Evolutionary conservation across 345 rosid genomes (phyloP), one percentile per base, ranked within the genome.

Genomic region (Eucalyptus tenuipes): DNA sequence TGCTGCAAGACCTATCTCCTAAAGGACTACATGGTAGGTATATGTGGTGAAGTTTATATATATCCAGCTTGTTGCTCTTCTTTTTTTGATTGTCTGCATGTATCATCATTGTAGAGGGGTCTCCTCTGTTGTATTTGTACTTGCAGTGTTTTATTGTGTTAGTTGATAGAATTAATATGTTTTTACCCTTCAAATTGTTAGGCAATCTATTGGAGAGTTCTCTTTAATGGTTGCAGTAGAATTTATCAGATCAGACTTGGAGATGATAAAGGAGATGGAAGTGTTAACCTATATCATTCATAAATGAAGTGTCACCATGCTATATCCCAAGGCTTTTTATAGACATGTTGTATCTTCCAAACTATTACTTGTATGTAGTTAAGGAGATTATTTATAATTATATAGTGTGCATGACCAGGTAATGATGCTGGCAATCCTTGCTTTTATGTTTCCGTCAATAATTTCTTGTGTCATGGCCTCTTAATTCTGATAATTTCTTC

Each of bases 1-100:
- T 96, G 90, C 98, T 97, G 88, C 99, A 95, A 91, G 99, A 97
- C 88, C 92, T 95, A 85, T 93, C 98, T 81, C 97, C 99, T 20
- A 98, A 93, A 94, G 99, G 98, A 90, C 90, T 96, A 82, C 94
- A 96, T 91, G 98, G 98, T 96, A 90, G 71, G 92, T 90, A 81
- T 88, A 52, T 33, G 59, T 52, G n/a, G 22, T 37, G 85, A 45
- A 52, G 48, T 44, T 85, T 45, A 25, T 55, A 55, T 24, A 25
- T 55, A n/a, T 42, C 22, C 29, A 84, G 85, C 27, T 49, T 10
- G 48, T 37, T 85, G 68, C 87, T 47, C 59, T 45, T 85, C 25
- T 13, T 79, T n/a, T 59, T 55, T 55, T 55, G 61, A 55, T 55
- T 55, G 61, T 55, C 61, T 55, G 61, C 61, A 55, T 55, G 61